A percentile compares a stretch with the other conserved stretches of the same genome.
Conservation (phyloP, 768 basidiomycete genomes). For the Lepiota brunneoincarnata region DNA sequence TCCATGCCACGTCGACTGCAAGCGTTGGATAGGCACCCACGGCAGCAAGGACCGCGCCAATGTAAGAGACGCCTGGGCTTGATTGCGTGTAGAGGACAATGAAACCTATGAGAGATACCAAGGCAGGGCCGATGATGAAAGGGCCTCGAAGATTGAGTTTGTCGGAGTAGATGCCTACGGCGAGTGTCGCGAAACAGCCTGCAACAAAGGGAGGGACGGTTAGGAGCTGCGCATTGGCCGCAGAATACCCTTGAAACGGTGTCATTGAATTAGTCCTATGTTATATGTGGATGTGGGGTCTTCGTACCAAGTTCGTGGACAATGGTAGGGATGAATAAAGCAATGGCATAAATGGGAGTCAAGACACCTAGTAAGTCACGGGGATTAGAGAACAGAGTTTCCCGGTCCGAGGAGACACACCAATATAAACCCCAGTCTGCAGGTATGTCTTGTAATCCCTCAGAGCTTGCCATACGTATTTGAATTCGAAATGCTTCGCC, state of each 20-base stretch:
- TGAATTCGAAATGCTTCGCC: constrained; percentile 40
- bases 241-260: constrained; percentile 27
- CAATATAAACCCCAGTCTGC: constrained; percentile 40
- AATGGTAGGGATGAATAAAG: constrained; percentile 51
- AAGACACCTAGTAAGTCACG: constrained; percentile 30
- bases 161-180: constrained; percentile 41
- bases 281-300: no score
- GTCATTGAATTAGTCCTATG: no score
- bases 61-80: constrained; percentile 37
- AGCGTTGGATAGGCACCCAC: constrained; percentile 52
- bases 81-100: constrained; percentile 41
- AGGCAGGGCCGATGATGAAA: constrained; percentile 40
- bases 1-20: constrained; percentile 52
- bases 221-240: constrained; percentile 47
- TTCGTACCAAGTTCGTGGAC: constrained; percentile 35
- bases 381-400: not conserved
- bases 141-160: constrained; percentile 42
- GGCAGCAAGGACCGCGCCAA: constrained; percentile 47
- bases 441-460: constrained; percentile 43
- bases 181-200: constrained; percentile 42
- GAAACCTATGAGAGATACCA: constrained; percentile 49
- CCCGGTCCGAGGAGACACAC: constrained; percentile 22
- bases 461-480: constrained; percentile 48
- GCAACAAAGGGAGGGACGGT: constrained; percentile 48
- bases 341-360: constrained; percentile 40